Base-by-base conservation (phyloP, 305 asterid genomes). In the Galium porrigens region DNA sequence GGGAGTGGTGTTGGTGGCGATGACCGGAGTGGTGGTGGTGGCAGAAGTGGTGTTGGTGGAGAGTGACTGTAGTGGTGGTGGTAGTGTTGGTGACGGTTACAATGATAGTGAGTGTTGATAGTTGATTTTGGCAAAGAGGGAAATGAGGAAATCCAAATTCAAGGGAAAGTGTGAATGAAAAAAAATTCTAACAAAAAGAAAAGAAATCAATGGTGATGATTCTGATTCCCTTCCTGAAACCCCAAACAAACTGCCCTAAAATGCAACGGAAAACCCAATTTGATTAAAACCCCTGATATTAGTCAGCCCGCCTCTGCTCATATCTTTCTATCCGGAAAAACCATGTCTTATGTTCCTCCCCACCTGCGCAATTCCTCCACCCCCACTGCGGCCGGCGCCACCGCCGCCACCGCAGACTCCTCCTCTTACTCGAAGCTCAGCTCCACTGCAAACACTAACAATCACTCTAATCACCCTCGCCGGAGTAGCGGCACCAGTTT, bases 271-370 rank as follows among this genome's bases (percentile, higher is more conserved):
- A 58, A 58, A 34, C 62, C 61, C 62, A 6, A 10, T 9, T 41
- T 41, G 56, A 33, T 34, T 59, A 30, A 58, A 58, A 32, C 20
- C 48, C 39, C 33, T 25, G 34, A 12, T 17, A 17, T 32, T 14
- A 22, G 61, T 58, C 4, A 32, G 11, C 44, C 63, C n/a, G 64
- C 44, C 49, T 49, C 67, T 6, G 27, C 27, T 78, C 86, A 70
- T 75, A 70, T 80, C 83, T 63, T 80, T 71, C 55, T 48, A 64
- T 68, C 41, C 68, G 63, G 42, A 34, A 67, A 70, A 18, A 42
- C 87, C 69, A 87, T 87, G 95, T 86, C 96, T 79, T 88, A 88
- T 72, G 92, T 88, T 14, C 96, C 96, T 72, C 96, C 96, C 48
- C 96, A 88, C 83, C 88, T 88, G 68, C 79, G 96, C 72, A 82